These are phyloP conservation scores for Microsporum audouinii DNA, from an alignment of 2,329 filamentous ascomycete genomes.

Conservation along the genomic window DNA sequence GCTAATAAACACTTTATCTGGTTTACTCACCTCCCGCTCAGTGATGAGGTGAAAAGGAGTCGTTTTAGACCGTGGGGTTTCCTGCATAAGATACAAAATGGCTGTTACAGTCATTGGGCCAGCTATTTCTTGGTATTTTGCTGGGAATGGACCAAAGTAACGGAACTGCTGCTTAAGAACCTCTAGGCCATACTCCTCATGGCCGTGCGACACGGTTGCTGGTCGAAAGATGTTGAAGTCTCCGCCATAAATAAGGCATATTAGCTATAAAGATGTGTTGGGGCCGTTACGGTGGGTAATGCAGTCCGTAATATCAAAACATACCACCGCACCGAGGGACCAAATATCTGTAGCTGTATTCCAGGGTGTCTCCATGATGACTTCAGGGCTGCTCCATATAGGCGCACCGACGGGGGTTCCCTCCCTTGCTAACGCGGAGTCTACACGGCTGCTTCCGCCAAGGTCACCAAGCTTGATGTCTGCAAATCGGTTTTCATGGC, in stretches of 20 bases:
- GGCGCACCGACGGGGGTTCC: conserved; percentile 23
- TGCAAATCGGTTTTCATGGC: background rate
- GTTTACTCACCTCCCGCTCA: conserved; percentile 21
- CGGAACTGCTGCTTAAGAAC: conserved; percentile 2
- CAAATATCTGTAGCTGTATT: conserved; percentile 20
- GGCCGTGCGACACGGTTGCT: background rate
- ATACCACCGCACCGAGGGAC: conserved; percentile 19
- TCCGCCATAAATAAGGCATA: conserved; percentile 8
- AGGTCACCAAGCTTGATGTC: conserved; percentile 1
- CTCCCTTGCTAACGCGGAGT: background rate
- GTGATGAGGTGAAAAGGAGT: conserved; percentile 19
- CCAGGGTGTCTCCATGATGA: conserved; percentile 19
- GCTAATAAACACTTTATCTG: conserved; percentile 27
- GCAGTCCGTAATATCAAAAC: background rate
- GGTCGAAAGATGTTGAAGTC: conserved; percentile 10
- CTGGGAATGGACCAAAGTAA: conserved; percentile 11
- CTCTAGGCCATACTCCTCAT: conserved; percentile 9
- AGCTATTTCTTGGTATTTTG: conserved; percentile 13
- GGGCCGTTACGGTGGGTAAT: background rate
- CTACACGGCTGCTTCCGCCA: background rate
- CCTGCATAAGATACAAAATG: conserved; percentile 10
- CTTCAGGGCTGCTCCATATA: conserved; percentile 31
- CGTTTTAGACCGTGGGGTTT: conserved; percentile 14
- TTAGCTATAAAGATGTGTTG: conserved; percentile 5
- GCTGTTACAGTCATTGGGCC: conserved; percentile 9